Percentiles rank a stretch among this genome's conserved stretches.
These are phyloP conservation scores for Tulasnella sp. DNA, from an alignment of 768 basidiomycete species.

Conservation along the genomic window DNA sequence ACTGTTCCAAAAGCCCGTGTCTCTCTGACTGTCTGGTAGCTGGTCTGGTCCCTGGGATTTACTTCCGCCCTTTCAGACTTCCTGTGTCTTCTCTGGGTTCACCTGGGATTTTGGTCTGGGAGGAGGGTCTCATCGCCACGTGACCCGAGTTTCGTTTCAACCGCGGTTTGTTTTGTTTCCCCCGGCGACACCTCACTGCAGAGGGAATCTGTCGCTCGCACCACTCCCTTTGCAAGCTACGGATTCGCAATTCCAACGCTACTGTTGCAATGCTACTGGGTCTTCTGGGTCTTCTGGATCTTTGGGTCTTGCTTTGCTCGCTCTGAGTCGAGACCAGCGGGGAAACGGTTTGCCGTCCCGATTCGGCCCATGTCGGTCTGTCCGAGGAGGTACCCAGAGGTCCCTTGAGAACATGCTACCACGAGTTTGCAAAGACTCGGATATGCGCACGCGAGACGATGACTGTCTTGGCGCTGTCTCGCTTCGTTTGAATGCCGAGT, in stretches of 20 bases:
- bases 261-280: no score
- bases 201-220: neutral
- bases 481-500: constrained; percentile 1
- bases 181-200: neutral
- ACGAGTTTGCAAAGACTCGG: neutral
- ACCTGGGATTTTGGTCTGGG: neutral
- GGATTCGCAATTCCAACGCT: neutral
- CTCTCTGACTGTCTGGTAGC: neutral
- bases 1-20: neutral
- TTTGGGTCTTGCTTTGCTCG: no score
- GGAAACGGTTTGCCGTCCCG: neutral
- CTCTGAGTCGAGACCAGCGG: neutral
- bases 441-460: neutral
- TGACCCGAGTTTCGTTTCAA: constrained; percentile 1
- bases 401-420: neutral
- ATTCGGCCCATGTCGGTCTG: constrained; percentile 13
- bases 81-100: neutral
- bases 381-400: neutral
- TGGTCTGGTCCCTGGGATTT: neutral
- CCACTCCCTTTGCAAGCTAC: neutral
- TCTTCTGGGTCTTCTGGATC: no score
- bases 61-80: neutral
- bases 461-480: constrained; percentile 7
- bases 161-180: neutral
- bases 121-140: neutral